Evolutionary conservation across 306 rosid species (phyloP), one percentile per base, ranked within the genome.

Genomic region (Vigna angularis): DNA sequence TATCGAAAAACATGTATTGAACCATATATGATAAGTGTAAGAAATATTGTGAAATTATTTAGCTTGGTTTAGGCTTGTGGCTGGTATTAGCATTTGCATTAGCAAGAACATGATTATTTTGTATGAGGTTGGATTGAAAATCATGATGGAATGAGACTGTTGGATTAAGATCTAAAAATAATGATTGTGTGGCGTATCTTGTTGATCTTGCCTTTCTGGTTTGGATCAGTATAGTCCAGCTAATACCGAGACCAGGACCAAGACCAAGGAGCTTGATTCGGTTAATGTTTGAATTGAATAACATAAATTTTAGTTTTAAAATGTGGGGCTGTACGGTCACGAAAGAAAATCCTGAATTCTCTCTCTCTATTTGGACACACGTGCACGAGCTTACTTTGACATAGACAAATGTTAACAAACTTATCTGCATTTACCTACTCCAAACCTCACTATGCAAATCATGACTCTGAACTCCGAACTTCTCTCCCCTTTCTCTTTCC

Each of bases 371-470:
- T 51, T 67, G 42, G 5, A 68, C 76, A 77, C 86, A 78, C 85
- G 85, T 83, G 85, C 90, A 81, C 73, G 75, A 81, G 83, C 69
- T n/a, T 63, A 34, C 82, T 79, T 79, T 79, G 79, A 82, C 87
- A 76, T 36, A 9, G 61, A 76, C 78, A 67, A 73, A 66, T 74
- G 49, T 79, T 75, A 66, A 78, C 69, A 76, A 79, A 73, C 63
- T 56, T 85, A 70, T 74, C 76, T 82, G 68, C 26, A 78, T 63
- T 79, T 75, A 79, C 77, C 70, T 58, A 75, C 70, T 65, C 77
- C 70, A 6, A 49, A 70, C 44, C 6, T 69, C 7, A 42, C 18
- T 68, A 72, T 52, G 30, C 81, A 73, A 75, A 69, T 77, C 72
- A 57, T 36, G 79, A 58, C 77, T 48, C 77, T 48, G 3, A 24